A percentile compares a stretch with the other conserved stretches of the same genome.
phyloP scores from a whole-genome alignment of 208 protist genomes.

The Trichomonas tenax region DNA sequence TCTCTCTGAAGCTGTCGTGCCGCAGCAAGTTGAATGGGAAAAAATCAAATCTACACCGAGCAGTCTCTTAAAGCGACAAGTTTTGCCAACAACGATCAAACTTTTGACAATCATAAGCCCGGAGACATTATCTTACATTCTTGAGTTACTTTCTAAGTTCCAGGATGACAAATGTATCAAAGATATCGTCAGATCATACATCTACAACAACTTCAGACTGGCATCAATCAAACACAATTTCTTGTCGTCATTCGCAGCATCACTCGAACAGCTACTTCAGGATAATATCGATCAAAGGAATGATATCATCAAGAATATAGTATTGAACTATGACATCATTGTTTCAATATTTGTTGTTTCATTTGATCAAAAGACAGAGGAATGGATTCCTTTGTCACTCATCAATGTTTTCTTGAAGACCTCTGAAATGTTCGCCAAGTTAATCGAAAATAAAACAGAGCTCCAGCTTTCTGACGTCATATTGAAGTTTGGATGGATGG shows the following conservation, averaged over 20 bases:
- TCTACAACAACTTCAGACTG: neutral
- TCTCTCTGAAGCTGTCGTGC: neutral
- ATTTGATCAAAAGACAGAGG: neutral
- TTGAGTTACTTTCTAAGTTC: neutral
- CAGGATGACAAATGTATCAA: neutral
- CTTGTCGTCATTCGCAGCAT: neutral
- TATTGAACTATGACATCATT: neutral
- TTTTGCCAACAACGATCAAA: neutral
- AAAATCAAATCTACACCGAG: neutral
- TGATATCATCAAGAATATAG: neutral
- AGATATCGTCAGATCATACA: neutral
- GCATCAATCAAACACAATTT: neutral
- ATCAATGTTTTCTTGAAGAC: neutral
- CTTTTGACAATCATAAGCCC: neutral
- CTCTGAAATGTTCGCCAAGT: neutral
- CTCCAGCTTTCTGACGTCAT: neutral
- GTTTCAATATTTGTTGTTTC: neutral
- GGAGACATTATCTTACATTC: neutral
- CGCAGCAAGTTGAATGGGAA: neutral
- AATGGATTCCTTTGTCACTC: neutral
- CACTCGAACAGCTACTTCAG: neutral
- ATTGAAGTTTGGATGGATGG: no score
- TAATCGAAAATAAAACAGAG: neutral
- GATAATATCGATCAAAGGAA: neutral
- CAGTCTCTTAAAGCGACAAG: neutral